Base-by-base conservation (phyloP, 169 alveolate species). In the Amoebophrya sp. region DNA sequence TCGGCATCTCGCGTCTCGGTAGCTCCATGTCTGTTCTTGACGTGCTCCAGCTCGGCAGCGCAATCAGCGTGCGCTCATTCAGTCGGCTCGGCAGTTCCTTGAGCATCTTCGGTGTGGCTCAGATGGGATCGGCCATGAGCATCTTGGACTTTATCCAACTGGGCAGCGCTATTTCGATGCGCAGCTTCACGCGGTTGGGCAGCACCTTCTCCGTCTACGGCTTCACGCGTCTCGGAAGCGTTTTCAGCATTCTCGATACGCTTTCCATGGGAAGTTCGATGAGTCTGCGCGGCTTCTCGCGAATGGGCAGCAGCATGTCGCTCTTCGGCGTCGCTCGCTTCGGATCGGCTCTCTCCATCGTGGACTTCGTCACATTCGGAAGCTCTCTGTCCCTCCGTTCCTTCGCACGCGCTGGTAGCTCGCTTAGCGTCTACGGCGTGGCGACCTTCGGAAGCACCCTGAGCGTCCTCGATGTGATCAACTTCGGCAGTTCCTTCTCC, bases 221-320 rank as follows among this genome's bases (percentile, higher is more conserved):
- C 47, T 14, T 77, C 41, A 65, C 83, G 10, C 41, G 41, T 18
- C 0, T 40, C 39, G 93, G 33, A 33, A 89, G 90, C 40, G 34
- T 41, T 29, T 10, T 33, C 29, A 36, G 54, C 23, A 40, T 89
- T 24, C 40, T 89, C 24, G 36, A 36, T 10, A 34, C 40, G 36
- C 47, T 89, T 14, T 14, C n/a, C 54, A 14, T 89, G n/a, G 90
- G 90, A 0, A 34, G 53, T 23, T 14, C 53, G 26, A 36, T 89
- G 24, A 36, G 54, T 33, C 34, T 33, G 24, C 90, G 90, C n/a
- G 18, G 53, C 90, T 89, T 89, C 47, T 41, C 90, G 29, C 90
- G 90, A 1, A 10, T 89, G 41, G 90, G 90, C 24, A 26, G 41
- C 41, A 40, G 90, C 90, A 89, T 89, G n/a, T 89, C 90, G 54